These are phyloP conservation scores for Dactylonectria macrodidyma DNA, from an alignment of 2,329 filamentous ascomycete genomes.

Conservation along the genomic window DNA sequence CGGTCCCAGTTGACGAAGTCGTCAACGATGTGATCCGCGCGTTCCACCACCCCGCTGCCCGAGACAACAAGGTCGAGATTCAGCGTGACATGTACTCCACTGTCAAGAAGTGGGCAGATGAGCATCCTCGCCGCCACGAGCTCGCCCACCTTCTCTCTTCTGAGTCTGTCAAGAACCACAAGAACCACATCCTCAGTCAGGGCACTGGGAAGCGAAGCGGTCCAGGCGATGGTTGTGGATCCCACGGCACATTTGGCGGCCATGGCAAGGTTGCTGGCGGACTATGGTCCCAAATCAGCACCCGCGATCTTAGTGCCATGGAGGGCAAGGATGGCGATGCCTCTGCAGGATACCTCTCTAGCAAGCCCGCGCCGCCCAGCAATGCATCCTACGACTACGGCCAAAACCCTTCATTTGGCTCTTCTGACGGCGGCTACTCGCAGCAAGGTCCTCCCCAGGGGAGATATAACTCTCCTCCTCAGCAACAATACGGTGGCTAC, in stretches of 20 bases:
- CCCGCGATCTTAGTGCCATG: constrained; percentile 70
- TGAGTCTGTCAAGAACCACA: constrained; percentile 85
- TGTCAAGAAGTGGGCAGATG: constrained; percentile 85
- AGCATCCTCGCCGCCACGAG: constrained; percentile 75
- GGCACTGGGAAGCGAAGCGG: constrained; percentile 51
- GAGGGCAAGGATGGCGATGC: constrained; percentile 62
- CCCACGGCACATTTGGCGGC: constrained; percentile 62
- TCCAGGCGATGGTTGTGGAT: constrained; percentile 52
- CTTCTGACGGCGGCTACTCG: constrained; percentile 41
- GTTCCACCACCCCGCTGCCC: constrained; percentile 92
- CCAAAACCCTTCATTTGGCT: constrained; percentile 52
- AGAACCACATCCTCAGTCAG: constrained; percentile 77
- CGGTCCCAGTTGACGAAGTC: constrained; percentile 86
- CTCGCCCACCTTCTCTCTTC: constrained; percentile 85
- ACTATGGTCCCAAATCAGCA: constrained; percentile 74
- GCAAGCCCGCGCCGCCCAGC: constrained; percentile 55
- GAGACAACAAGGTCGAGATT: constrained; percentile 82
- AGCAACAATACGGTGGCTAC: constrained; percentile 54
- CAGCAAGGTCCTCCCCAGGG: constrained; percentile 41
- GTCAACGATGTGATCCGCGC: constrained; percentile 84
- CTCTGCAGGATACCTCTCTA: constrained; percentile 55
- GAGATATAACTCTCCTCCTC: constrained; percentile 48
- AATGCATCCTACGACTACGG: constrained; percentile 60
- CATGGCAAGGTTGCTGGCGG: constrained; percentile 72
- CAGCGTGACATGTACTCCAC: constrained; percentile 92